These are phyloP conservation scores for Allantophomopsis cytisporea DNA, from an alignment of 2,329 filamentous ascomycete genomes.

Conservation along the genomic window DNA sequence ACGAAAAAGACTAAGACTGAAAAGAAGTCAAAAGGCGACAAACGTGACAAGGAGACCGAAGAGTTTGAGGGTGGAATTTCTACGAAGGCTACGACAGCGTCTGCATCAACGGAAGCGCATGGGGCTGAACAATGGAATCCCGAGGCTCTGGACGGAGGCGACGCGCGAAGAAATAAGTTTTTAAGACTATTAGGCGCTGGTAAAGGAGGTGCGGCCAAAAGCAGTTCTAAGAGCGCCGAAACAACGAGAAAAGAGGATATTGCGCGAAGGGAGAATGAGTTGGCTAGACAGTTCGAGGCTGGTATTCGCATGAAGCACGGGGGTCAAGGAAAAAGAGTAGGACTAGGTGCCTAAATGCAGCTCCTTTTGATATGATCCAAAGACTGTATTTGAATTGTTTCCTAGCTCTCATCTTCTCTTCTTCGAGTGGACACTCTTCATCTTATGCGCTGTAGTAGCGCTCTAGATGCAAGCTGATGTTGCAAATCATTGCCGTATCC, in stretches of 20 bases:
- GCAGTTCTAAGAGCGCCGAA: not conserved
- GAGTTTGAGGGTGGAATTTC: not conserved
- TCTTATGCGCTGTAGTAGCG: too few species aligned
- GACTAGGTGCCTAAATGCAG: conserved; percentile 17
- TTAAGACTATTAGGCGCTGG: conserved; percentile 19
- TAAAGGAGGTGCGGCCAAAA: conserved; percentile 5
- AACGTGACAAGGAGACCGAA: not conserved
- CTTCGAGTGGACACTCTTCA: not conserved
- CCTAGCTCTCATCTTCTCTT: too few species aligned
- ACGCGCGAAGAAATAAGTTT: conserved; percentile 19
- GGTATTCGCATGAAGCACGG: conserved; percentile 22
- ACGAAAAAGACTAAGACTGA: conserved; percentile 4
- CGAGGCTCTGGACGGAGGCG: conserved; percentile 16
- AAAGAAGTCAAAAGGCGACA: conserved; percentile 5
- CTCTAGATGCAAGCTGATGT: too few species aligned
- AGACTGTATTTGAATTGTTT: too few species aligned
- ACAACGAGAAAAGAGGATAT: conserved; percentile 8
- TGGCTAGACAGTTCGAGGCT: conserved; percentile 21
- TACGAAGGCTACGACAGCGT: too few species aligned
- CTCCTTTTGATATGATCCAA: too few species aligned
- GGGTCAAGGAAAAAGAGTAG: conserved; percentile 18
- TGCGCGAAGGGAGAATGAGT: conserved; percentile 16
- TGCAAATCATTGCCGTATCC: too few species aligned
- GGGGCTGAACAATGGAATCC: conserved; percentile 15
- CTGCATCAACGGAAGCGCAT: too few species aligned